phyloP scores from a whole-genome alignment of 805 yeast genomes.

The Zygoascus biomembranicola region DNA sequence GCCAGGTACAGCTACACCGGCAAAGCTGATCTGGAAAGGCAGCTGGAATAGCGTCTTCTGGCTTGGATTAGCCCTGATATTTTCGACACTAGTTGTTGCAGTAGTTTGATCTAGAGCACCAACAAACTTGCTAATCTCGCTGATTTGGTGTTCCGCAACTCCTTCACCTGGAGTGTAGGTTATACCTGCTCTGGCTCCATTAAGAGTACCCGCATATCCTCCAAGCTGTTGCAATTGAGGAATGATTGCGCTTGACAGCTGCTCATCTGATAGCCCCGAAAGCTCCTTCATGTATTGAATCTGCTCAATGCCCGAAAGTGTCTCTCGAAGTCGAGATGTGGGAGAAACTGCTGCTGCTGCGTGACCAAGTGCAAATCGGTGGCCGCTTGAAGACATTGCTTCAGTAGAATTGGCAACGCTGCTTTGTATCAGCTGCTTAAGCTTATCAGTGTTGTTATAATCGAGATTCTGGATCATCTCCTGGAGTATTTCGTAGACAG shows the following conservation, averaged over 20 bases:
- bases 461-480: conserved; percentile 65
- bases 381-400: conserved; percentile 80
- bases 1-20: conserved; percentile 61
- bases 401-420: conserved; percentile 71
- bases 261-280: conserved; percentile 43
- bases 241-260: conserved; percentile 44
- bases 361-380: conserved; percentile 64
- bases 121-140: conserved; percentile 20
- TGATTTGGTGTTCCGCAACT: conserved; percentile 46
- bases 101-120: conserved; percentile 1
- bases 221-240: conserved; percentile 44
- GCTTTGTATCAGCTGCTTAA: conserved; percentile 63
- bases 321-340: conserved; percentile 53
- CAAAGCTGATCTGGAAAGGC: conserved; percentile 84
- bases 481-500: conserved; percentile 57
- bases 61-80: conserved; percentile 1
- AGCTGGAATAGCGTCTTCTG: conserved; percentile 48
- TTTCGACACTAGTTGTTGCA: background rate
- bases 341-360: conserved; percentile 62
- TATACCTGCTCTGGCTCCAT: conserved; percentile 18
- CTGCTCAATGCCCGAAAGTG: conserved; percentile 68
- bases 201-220: conserved; percentile 11
- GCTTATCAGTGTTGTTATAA: conserved; percentile 56
- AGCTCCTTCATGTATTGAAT: conserved; percentile 59
- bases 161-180: conserved; percentile 31